Conservation (phyloP, 2,329 filamentous ascomycete genomes). For the Aureobasidium sp. region DNA sequence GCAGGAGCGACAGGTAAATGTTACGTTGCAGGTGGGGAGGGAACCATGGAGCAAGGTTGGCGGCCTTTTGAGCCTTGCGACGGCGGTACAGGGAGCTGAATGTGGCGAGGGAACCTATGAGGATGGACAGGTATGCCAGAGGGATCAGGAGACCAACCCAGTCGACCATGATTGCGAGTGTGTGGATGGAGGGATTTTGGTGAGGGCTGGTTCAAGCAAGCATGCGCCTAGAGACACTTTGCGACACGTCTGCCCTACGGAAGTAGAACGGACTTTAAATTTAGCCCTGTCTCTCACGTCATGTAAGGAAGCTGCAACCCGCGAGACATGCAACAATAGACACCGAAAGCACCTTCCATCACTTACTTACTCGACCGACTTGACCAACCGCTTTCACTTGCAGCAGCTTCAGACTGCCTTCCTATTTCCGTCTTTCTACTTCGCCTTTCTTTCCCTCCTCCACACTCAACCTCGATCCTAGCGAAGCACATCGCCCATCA, state of each 20-base stretch:
- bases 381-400: neutral
- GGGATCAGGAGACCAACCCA: slow-evolving; percentile 83
- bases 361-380: neutral
- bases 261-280: neutral
- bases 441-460: neutral
- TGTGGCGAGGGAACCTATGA: slow-evolving; percentile 79
- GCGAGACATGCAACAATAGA: neutral
- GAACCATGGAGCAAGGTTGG: slow-evolving; percentile 91
- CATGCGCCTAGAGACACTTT: neutral
- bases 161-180: slow-evolving; percentile 49
- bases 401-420: neutral
- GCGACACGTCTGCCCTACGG: neutral
- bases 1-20: slow-evolving; percentile 86
- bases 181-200: neutral
- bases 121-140: slow-evolving; percentile 80
- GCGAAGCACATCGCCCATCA: slow-evolving; percentile 35
- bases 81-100: slow-evolving; percentile 92
- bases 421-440: neutral
- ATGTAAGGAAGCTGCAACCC: slow-evolving; percentile 9
- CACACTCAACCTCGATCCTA: neutral
- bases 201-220: neutral
- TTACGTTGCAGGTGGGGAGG: slow-evolving; percentile 83
- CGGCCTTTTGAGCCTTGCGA: slow-evolving; percentile 72
- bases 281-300: slow-evolving; percentile 4
- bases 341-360: neutral